phyloP scores from a whole-genome alignment of 306 rosid genomes.

The Parietaria judaica region DNA sequence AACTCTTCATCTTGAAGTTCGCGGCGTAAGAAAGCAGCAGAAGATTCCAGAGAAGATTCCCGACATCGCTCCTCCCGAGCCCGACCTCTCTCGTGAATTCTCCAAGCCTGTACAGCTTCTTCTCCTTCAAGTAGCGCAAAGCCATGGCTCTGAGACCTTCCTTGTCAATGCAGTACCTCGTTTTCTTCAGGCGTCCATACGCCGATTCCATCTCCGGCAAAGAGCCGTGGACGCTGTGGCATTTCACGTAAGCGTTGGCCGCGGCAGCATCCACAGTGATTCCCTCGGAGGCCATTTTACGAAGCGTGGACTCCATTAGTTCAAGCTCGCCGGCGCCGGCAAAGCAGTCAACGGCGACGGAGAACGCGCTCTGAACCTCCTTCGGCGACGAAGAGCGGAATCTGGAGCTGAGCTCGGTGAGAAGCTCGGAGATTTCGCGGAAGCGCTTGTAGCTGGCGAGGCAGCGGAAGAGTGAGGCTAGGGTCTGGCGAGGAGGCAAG shows the following conservation, averaged over 20 bases:
- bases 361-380: constrained; percentile 37
- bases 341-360: constrained; percentile 64
- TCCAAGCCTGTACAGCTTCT: constrained; percentile 54
- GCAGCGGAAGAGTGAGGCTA: not conserved
- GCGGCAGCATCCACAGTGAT: constrained; percentile 35
- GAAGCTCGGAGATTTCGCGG: not conserved
- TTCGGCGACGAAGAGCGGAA: no score
- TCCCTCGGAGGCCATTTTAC: constrained; percentile 59
- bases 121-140: constrained; percentile 41
- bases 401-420: constrained; percentile 1
- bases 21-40: constrained; percentile 78
- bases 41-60: constrained; percentile 82
- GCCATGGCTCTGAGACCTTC: constrained; percentile 64
- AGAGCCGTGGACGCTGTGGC: constrained; percentile 57
- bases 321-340: constrained; percentile 64
- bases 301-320: constrained; percentile 61
- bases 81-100: constrained; percentile 74
- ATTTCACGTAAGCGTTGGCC: constrained; percentile 47
- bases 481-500: not conserved
- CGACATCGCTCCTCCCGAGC: constrained; percentile 61
- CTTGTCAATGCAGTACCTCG: constrained; percentile 52
- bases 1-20: constrained; percentile 83
- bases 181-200: constrained; percentile 52
- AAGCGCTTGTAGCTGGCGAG: not conserved
- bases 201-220: constrained; percentile 64